These are phyloP conservation scores for Lomentospora prolificans DNA, from an alignment of 2,329 filamentous ascomycete species.

Conservation along the genomic window DNA sequence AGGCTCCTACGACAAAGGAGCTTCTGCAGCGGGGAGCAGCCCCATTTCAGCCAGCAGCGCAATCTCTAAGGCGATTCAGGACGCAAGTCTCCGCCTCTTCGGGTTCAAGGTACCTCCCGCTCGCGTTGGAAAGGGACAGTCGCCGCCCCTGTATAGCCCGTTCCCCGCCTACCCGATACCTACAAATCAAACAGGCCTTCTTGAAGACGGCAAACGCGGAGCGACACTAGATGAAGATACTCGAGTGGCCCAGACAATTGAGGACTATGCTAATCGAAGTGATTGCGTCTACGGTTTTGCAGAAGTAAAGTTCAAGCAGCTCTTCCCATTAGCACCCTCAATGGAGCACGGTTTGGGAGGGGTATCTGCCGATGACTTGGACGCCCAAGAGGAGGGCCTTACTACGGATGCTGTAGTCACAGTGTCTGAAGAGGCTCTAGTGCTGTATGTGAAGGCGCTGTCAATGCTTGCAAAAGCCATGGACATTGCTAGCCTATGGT, in stretches of 20 bases:
- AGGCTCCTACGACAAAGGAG: conserved; percentile 63
- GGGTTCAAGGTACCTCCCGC: conserved; percentile 62
- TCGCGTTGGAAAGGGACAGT: conserved; percentile 52
- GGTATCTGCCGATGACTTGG: conserved; percentile 41
- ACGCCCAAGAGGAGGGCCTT: conserved; percentile 59
- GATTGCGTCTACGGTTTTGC: conserved; percentile 97
- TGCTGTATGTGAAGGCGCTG: conserved; percentile 91
- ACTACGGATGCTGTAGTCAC: conserved; percentile 78
- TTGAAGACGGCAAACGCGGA: conserved; percentile 53
- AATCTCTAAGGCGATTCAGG: conserved; percentile 89
- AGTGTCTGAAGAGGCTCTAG: conserved; percentile 86
- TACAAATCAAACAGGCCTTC: conserved; percentile 47
- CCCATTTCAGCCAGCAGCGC: conserved; percentile 71
- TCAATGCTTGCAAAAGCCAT: conserved; percentile 86
- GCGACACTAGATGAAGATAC: conserved; percentile 66
- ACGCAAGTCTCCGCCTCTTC: conserved; percentile 70
- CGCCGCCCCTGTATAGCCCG: conserved; percentile 68
- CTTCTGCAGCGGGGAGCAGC: conserved; percentile 44
- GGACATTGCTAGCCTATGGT: conserved; percentile 91
- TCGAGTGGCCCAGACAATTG: conserved; percentile 68
- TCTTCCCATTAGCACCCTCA: conserved; percentile 81
- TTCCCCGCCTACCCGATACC: conserved; percentile 78
- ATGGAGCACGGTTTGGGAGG: conserved; percentile 61
- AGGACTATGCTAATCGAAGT: conserved; percentile 85
- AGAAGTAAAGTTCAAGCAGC: conserved; percentile 95